These are phyloP conservation scores for Flaveria brownii DNA, from an alignment of 129 eudicot species.

Conservation along the genomic window DNA sequence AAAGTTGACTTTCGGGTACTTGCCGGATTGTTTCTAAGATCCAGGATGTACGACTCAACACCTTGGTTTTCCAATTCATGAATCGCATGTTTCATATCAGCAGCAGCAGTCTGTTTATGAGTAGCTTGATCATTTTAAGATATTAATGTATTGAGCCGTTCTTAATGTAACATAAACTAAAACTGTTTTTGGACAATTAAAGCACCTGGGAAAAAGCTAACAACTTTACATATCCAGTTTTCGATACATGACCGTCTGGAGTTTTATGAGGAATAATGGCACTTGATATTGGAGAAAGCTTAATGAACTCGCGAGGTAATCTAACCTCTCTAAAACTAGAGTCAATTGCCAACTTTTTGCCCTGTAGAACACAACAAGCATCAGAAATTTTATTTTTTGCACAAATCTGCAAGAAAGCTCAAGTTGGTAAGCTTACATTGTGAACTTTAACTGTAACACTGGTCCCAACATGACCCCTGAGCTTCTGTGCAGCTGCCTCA, in stretches of 20 bases:
- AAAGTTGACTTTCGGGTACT: constrained; percentile 36
- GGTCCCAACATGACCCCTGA: constrained; percentile 95
- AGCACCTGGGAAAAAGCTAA: constrained; percentile 89
- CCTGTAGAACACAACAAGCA: constrained; percentile 47
- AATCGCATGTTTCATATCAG: constrained; percentile 84
- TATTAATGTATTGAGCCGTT: neutral
- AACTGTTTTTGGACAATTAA: neutral
- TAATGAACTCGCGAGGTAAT: constrained; percentile 80
- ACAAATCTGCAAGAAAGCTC: neutral
- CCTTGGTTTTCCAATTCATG: constrained; percentile 80
- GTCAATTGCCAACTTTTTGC: constrained; percentile 45
- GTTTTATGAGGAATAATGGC: constrained; percentile 81
- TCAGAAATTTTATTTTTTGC: neutral
- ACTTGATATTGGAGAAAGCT: constrained; percentile 89
- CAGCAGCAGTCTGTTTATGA: constrained; percentile 79
- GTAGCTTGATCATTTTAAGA: constrained; percentile 14
- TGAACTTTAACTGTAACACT: constrained; percentile 82
- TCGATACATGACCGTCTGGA: constrained; percentile 75
- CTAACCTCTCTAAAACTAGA: constrained; percentile 75
- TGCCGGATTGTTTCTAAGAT: constrained; percentile 91
- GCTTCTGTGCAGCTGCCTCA: constrained; percentile 94
- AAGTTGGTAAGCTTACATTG: constrained; percentile 43
- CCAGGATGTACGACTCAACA: constrained; percentile 86
- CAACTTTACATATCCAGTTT: constrained; percentile 88
- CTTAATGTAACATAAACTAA: neutral